These are phyloP conservation scores for Gonium pectorale DNA, from an alignment of 139 green algal species.

Conservation along the genomic window DNA sequence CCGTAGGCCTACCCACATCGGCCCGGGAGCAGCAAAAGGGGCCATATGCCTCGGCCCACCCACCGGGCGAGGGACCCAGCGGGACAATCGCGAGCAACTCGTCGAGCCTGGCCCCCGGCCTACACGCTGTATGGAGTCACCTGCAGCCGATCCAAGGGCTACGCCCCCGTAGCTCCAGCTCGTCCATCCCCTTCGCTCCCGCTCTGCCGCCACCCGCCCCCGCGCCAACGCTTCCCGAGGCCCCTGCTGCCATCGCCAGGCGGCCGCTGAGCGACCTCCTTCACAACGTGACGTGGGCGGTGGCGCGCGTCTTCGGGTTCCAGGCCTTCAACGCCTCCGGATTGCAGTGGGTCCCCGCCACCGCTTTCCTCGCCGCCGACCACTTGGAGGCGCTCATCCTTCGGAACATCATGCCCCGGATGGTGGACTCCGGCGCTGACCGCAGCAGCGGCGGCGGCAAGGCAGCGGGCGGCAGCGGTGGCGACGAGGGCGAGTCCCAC, in stretches of 20 bases:
- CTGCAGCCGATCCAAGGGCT: too few relatives aligned
- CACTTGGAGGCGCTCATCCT: slow-evolving; percentile 39
- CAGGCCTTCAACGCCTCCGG: slow-evolving; percentile 50
- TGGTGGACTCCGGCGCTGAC: not conserved
- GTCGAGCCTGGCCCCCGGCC: too few relatives aligned
- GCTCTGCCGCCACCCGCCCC: not conserved
- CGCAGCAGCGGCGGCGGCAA: not conserved
- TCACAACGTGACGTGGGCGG: slow-evolving; percentile 21
- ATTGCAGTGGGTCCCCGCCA: slow-evolving; percentile 47
- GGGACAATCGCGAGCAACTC: too few relatives aligned
- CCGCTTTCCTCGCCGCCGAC: slow-evolving; percentile 44
- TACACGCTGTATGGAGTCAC: too few relatives aligned
- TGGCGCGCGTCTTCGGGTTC: slow-evolving; percentile 31
- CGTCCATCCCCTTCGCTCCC: too few relatives aligned
- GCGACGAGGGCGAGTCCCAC: not conserved
- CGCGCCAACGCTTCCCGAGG: not conserved
- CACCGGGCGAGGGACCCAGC: too few relatives aligned
- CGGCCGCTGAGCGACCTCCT: slow-evolving; percentile 20
- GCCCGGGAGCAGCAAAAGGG: too few relatives aligned
- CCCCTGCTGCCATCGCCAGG: slow-evolving; percentile 10
- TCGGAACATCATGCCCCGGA: slow-evolving; percentile 25
- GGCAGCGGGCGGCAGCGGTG: not conserved
- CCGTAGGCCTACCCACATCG: too few relatives aligned
- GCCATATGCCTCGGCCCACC: too few relatives aligned
- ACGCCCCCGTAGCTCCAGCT: too few relatives aligned